Percentiles rank a stretch among this genome's conserved stretches.
These are phyloP conservation scores for Phaeosphaeria sp. DNA, from an alignment of 2,329 filamentous ascomycete species.

Conservation along the genomic window DNA sequence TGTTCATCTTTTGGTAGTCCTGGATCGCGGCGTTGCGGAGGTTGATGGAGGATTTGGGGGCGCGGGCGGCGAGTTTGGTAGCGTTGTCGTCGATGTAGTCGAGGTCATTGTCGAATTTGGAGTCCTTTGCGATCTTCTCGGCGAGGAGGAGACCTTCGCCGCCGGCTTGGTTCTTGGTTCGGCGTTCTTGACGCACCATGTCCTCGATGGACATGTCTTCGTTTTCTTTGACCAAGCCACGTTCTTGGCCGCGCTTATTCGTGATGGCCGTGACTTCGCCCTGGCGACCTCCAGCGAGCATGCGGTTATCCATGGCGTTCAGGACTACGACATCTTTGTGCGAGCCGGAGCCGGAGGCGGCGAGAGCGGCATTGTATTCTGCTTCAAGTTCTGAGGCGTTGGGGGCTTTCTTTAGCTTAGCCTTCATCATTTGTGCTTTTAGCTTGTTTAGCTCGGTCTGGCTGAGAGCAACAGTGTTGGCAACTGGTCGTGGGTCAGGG, in stretches of 20 bases:
- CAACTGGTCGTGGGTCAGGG: slow-evolving; percentile 59
- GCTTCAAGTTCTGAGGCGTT: slow-evolving; percentile 79
- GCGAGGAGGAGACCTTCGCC: slow-evolving; percentile 85
- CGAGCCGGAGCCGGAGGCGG: slow-evolving; percentile 63
- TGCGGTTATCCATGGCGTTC: slow-evolving; percentile 85
- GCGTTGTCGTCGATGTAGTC: slow-evolving; percentile 99
- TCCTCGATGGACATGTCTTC: slow-evolving; percentile 96
- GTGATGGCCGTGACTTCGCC: slow-evolving; percentile 79
- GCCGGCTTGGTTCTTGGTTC: slow-evolving; percentile 77
- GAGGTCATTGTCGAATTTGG: slow-evolving; percentile 86
- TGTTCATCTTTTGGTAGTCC: slow-evolving; percentile 90
- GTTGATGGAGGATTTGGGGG: slow-evolving; percentile 86
- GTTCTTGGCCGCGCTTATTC: slow-evolving; percentile 82
- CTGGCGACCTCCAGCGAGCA: slow-evolving; percentile 78
- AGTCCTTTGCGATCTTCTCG: slow-evolving; percentile 92
- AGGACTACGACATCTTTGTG: slow-evolving; percentile 78
- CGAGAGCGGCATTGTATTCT: slow-evolving; percentile 80
- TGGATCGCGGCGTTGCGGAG: slow-evolving; percentile 85
- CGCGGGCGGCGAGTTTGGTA: slow-evolving; percentile 81
- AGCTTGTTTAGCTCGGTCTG: slow-evolving; percentile 85
- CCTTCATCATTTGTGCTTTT: slow-evolving; percentile 95
- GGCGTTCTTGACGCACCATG: slow-evolving; percentile 93
- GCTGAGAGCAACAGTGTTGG: slow-evolving; percentile 65
- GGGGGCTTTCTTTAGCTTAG: slow-evolving; percentile 80
- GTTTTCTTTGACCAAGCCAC: slow-evolving; percentile 86